phyloP scores from a whole-genome alignment of 2,329 filamentous ascomycete species.

The Penicillium psychrosexuale region DNA sequence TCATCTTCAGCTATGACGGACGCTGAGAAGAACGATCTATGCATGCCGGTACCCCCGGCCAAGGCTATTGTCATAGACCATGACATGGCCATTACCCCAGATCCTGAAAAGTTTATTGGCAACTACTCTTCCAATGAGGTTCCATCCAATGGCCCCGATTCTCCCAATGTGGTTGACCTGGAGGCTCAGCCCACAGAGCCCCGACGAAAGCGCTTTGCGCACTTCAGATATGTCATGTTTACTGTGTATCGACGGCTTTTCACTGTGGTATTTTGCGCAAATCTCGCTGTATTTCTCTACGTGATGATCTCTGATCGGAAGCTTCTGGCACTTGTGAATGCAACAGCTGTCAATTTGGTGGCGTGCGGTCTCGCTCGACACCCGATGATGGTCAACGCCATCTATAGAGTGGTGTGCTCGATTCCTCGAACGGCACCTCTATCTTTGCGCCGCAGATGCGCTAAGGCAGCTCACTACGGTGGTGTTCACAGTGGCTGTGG shows the following conservation, averaged over 20 bases:
- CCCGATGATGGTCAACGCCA: conserved; percentile 51
- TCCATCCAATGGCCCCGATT: neutral
- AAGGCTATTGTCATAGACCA: conserved; percentile 7
- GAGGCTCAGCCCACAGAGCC: conserved; percentile 12
- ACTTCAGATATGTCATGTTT: conserved; percentile 13
- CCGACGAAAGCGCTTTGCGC: conserved; percentile 10
- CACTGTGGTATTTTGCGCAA: conserved; percentile 38
- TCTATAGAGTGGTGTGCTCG: conserved; percentile 47
- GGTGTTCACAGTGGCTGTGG: conserved; percentile 54
- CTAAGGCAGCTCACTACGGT: conserved; percentile 53
- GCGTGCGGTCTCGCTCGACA: conserved; percentile 50
- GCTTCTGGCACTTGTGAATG: conserved; percentile 40
- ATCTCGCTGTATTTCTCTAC: conserved; percentile 38
- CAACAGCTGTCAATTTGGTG: conserved; percentile 46
- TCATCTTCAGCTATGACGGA: conserved; percentile 10
- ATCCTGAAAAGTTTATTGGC: neutral
- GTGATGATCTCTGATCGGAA: conserved; percentile 35
- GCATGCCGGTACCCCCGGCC: conserved; percentile 6
- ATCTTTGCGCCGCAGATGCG: conserved; percentile 43
- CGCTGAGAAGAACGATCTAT: conserved; percentile 10
- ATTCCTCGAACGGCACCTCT: conserved; percentile 47
- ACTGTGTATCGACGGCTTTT: conserved; percentile 44
- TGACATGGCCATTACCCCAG: neutral
- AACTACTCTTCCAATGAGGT: conserved; percentile 3
- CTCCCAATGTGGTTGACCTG: conserved; percentile 6